Conservation (phyloP, 202 grass and related monocot species). For the Saccharum hybrid region DNA sequence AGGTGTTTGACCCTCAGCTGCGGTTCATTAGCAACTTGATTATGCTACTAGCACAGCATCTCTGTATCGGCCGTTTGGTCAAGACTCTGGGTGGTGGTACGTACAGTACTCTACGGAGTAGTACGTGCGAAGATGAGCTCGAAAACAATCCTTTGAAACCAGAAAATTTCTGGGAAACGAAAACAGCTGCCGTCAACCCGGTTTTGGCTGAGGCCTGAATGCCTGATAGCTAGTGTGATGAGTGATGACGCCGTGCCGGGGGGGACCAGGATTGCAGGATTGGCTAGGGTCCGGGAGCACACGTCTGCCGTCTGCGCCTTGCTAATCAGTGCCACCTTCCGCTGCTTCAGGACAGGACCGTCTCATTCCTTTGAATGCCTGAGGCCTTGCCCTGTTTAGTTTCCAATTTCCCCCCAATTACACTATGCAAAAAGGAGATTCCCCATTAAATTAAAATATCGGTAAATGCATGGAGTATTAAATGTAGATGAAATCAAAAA, state of each 20-base stretch:
- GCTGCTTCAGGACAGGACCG: background rate
- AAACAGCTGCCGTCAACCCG: conserved; percentile 3
- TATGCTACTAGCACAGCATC: background rate
- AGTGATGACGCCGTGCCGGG: no score
- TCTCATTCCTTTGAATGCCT: no score
- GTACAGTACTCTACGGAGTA: background rate
- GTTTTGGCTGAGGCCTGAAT: background rate
- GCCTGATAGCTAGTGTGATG: background rate
- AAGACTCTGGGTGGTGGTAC: background rate
- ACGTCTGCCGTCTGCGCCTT: background rate
- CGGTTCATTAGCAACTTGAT: conserved; percentile 17
- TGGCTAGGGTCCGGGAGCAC: background rate
- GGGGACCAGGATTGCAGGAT: background rate
- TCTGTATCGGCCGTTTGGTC: background rate
- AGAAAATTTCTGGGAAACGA: background rate
- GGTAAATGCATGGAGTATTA: no score
- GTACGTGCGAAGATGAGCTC: background rate
- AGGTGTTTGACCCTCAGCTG: background rate
- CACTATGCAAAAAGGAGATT: no score
- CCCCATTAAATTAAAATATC: no score
- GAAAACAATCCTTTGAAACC: background rate
- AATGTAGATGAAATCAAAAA: no score
- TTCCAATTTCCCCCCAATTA: no score
- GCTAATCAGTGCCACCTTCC: background rate
- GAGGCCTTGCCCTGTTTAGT: no score